These are phyloP conservation scores for Penicillium paradoxum DNA, from an alignment of 495 filamentous ascomycete genomes.

Conservation along the genomic window DNA sequence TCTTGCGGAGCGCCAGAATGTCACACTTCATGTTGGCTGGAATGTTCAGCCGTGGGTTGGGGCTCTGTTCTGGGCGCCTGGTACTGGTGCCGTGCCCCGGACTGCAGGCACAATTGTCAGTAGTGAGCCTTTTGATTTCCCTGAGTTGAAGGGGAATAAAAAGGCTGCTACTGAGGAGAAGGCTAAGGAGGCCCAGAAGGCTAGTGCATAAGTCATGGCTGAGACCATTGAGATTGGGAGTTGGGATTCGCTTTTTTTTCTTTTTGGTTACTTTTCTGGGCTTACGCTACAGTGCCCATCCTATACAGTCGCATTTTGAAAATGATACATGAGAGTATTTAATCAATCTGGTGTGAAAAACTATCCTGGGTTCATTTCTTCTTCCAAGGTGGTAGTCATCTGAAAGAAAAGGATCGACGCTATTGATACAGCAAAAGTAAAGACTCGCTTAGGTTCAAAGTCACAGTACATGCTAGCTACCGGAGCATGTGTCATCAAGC, in stretches of 20 bases:
- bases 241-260: neutral
- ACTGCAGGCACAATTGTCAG: constrained; percentile 59
- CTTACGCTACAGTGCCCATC: neutral
- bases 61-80: constrained; percentile 67
- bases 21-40: constrained; percentile 76
- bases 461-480: neutral
- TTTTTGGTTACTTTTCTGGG: neutral
- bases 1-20: constrained; percentile 64
- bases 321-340: neutral
- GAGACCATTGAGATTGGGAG: neutral
- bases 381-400: too few relatives aligned
- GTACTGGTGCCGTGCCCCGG: constrained; percentile 48
- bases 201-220: neutral
- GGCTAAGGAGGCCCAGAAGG: constrained; percentile 6
- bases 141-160: constrained; percentile 57
- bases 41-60: constrained; percentile 99
- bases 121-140: constrained; percentile 68
- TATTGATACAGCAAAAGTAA: neutral
- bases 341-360: too few relatives aligned
- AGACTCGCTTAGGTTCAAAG: neutral
- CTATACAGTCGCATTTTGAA: neutral
- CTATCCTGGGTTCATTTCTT: neutral
- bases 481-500: too few relatives aligned
- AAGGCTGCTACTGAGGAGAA: constrained; percentile 15
- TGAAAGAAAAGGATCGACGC: neutral